phyloP scores from a whole-genome alignment of 768 basidiomycete genomes.

The Amanita rimosa region DNA sequence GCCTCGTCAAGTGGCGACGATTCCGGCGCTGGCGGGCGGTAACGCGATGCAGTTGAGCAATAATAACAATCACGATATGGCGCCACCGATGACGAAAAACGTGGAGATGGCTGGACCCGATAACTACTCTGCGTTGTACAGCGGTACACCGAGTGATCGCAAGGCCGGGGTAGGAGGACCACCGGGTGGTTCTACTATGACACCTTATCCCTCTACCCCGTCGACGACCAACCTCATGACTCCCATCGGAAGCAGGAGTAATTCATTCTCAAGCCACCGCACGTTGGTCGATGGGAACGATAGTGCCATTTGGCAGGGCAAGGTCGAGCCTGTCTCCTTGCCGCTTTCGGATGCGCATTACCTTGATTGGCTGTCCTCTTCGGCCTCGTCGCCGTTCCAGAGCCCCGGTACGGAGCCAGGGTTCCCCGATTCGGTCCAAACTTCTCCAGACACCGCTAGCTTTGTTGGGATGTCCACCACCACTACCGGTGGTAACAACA shows the following conservation, averaged over 20 bases:
- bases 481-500: too few relatives aligned
- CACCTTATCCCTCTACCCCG: neutral
- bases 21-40: neutral
- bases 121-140: neutral
- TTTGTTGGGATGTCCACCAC: neutral
- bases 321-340: slow-evolving; percentile 1
- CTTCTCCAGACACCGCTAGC: neutral
- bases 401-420: neutral
- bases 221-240: neutral
- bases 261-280: neutral
- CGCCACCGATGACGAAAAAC: neutral
- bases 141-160: neutral
- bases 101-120: neutral
- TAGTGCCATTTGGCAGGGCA: neutral
- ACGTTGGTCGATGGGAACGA: neutral
- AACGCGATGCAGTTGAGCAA: neutral
- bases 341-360: slow-evolving; percentile 1
- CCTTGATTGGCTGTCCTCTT: slow-evolving; percentile 2
- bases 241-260: neutral
- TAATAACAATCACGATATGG: neutral
- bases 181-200: neutral
- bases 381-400: slow-evolving; percentile 1
- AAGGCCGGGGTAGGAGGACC: neutral
- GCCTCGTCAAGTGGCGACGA: neutral
- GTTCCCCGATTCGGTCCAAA: neutral